Conservation (phyloP, 1,139 yeast species). For the Taphrina populina region DNA sequence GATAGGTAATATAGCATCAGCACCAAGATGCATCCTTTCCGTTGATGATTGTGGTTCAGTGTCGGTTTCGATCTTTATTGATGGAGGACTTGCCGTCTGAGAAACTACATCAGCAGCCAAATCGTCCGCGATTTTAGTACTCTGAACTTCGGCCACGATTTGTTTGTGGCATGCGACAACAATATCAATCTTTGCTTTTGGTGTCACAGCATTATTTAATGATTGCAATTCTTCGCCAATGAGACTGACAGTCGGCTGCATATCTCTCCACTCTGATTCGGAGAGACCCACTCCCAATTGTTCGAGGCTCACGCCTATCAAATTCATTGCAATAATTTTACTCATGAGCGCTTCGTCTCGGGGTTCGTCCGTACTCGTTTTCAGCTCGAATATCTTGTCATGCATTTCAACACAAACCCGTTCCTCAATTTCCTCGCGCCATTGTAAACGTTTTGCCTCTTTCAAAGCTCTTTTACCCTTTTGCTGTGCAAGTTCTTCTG, state of each 20-base stretch:
- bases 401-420: conserved; percentile 35
- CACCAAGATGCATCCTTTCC: conserved; percentile 37
- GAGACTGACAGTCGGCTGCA: conserved; percentile 27
- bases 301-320: conserved; percentile 26
- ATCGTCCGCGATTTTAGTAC: conserved; percentile 20
- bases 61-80: not conserved
- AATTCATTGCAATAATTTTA: conserved; percentile 29
- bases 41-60: not conserved
- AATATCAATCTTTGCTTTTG: conserved; percentile 34
- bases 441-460: conserved; percentile 13
- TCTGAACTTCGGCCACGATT: conserved; percentile 32
- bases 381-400: conserved; percentile 34
- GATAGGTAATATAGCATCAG: conserved; percentile 59
- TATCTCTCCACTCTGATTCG: conserved; percentile 9
- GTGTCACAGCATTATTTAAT: conserved; percentile 33
- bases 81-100: not conserved
- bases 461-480: not conserved
- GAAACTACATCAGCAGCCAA: not conserved
- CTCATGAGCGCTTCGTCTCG: conserved; percentile 33
- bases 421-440: conserved; percentile 34
- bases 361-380: conserved; percentile 33
- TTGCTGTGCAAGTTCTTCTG: conserved; percentile 16
- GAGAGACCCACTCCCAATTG: conserved; percentile 31
- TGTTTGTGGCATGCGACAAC: conserved; percentile 34
- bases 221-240: conserved; percentile 22